phyloP scores from a whole-genome alignment of 2,329 filamentous ascomycete species.

The Graphilbum ipis-grandicollis region DNA sequence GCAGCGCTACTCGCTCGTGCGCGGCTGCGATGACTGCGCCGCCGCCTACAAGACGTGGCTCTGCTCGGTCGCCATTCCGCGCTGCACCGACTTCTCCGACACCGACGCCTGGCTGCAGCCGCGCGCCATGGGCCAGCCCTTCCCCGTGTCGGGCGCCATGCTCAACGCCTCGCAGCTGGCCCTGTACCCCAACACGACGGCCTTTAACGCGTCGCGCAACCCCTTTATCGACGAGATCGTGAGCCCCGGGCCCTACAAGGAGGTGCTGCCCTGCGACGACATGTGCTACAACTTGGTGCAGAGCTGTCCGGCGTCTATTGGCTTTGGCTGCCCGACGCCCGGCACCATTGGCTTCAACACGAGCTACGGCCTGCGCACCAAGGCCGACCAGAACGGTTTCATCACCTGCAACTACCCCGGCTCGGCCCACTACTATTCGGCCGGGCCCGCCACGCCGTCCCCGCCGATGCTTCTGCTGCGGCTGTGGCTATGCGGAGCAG shows the following conservation, averaged over 20 bases:
- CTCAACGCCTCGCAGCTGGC: slow-evolving; percentile 18
- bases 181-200: slow-evolving; percentile 14
- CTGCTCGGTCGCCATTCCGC: slow-evolving; percentile 80
- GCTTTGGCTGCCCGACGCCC: slow-evolving; percentile 54
- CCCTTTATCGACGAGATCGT: slow-evolving; percentile 53
- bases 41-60: slow-evolving; percentile 85
- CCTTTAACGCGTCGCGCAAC: slow-evolving; percentile 47
- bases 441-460: slow-evolving; percentile 6
- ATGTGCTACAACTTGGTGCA: slow-evolving; percentile 75
- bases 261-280: slow-evolving; percentile 75
- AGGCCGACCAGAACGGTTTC: slow-evolving; percentile 8
- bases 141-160: slow-evolving; percentile 49
- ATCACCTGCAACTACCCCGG: slow-evolving; percentile 45
- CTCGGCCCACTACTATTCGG: slow-evolving; percentile 32
- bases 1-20: slow-evolving; percentile 65
- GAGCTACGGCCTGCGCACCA: slow-evolving; percentile 24
- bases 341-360: slow-evolving; percentile 22
- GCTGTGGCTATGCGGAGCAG: not conserved
- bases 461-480: not conserved
- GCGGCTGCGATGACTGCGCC: slow-evolving; percentile 59
- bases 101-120: slow-evolving; percentile 37
- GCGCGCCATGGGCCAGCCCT: slow-evolving; percentile 55
- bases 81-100: slow-evolving; percentile 63
- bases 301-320: slow-evolving; percentile 61
- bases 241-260: slow-evolving; percentile 78